A percentile compares a stretch with the other conserved stretches of the same genome.
phyloP scores from a whole-genome alignment of 129 eudicot genomes.

The Apium graveolens region DNA sequence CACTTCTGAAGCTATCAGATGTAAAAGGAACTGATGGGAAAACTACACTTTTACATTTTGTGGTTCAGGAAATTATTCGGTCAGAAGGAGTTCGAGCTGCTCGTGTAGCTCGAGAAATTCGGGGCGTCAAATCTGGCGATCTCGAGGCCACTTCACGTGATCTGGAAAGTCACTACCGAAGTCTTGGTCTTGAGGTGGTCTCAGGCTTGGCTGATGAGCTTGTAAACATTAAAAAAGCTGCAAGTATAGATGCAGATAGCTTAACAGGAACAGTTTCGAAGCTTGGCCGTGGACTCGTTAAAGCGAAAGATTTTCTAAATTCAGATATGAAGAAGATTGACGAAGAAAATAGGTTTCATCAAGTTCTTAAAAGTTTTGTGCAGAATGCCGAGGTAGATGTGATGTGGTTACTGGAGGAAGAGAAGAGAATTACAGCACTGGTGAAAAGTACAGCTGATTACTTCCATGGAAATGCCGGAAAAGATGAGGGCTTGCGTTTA shows the following conservation, averaged over 20 bases:
- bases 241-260: constrained; percentile 63
- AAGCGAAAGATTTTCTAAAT: constrained; percentile 59
- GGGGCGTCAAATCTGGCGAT: constrained; percentile 55
- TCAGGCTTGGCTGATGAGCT: constrained; percentile 63
- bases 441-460: constrained; percentile 84
- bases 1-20: constrained; percentile 78
- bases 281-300: constrained; percentile 44
- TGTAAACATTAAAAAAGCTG: constrained; percentile 70
- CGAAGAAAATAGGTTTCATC: constrained; percentile 55
- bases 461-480: constrained; percentile 79
- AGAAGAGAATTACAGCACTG: constrained; percentile 72
- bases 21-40: constrained; percentile 91
- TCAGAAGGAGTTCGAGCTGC: constrained; percentile 81
- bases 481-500: constrained; percentile 83
- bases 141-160: constrained; percentile 51
- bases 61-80: constrained; percentile 87
- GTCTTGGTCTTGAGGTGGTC: constrained; percentile 81
- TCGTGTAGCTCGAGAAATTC: constrained; percentile 43
- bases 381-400: constrained; percentile 71
- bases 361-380: constrained; percentile 50
- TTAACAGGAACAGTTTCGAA: constrained; percentile 55
- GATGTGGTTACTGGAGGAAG: constrained; percentile 69
- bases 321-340: constrained; percentile 49
- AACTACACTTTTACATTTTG: constrained; percentile 91
- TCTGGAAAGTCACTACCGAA: constrained; percentile 59